Base-by-base conservation (phyloP, 2,329 filamentous ascomycete genomes). In the Simplicillium sp. region DNA sequence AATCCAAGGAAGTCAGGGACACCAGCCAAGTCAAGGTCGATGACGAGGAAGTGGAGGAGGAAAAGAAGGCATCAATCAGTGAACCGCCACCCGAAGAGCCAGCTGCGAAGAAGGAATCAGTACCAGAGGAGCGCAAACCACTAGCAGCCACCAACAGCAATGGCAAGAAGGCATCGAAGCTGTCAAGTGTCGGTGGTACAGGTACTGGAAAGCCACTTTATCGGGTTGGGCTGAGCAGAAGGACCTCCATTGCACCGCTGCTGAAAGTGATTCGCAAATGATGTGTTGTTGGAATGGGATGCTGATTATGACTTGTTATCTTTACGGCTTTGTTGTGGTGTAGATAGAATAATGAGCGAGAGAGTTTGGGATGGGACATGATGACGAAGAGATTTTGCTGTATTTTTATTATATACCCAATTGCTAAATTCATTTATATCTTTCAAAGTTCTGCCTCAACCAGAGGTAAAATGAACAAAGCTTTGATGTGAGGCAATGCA, bases 141-240 rank as follows among this genome's bases (percentile, higher is more conserved):
- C 20, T 25, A 6, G 20, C 20, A 5, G 20, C 20, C 20, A 25
- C 6, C 20, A 25, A 25, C 20, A 25, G 20, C 20, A 25, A 25
- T 9, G 20, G 9, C 6, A 25, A 25, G 20, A 25, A 25, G 20
- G 9, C 9, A 6, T 25, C 20, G 20, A 25, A 25, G 20, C 20
- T 6, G 20, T 25, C 9, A 9, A 6, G 20, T 25, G 20, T 25
- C 9, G 20, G 20, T 25, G 20, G 20, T 9, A 9, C 20, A 25
- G 20, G 20, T 25, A 9, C 33, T 6, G 47, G 50, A 12, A 70
- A 66, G 45, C 67, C 68, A 13, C 46, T 64, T 13, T 71, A 68
- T 46, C 62, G 71, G 13, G 70, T 75, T 40, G 71, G 71, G 3
- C 53, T 75, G 47, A 75, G 71, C 57, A 73, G 65, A 53, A 61